A percentile compares a stretch with the other conserved stretches of the same genome.
phyloP scores from a whole-genome alignment of 225 moss, liverwort and hornwort species.

The Pseudisothecium myosuroides region DNA sequence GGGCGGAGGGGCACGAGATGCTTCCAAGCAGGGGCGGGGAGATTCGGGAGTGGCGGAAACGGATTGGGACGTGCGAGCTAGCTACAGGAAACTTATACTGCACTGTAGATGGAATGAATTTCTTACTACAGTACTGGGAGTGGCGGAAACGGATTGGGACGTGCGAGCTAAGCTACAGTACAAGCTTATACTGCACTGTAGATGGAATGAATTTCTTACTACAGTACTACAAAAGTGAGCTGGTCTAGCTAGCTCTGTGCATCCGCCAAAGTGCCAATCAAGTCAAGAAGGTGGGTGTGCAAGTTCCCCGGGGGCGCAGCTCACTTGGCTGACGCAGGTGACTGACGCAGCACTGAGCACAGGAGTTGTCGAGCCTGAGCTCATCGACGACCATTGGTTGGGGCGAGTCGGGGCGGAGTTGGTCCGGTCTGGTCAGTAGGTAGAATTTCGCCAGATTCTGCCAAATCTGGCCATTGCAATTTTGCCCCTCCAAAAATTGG shows the following conservation, averaged over 20 bases:
- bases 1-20: neutral
- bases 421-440: neutral
- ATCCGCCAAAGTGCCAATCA: too few species aligned
- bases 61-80: neutral
- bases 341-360: neutral
- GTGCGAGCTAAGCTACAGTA: too few species aligned
- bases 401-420: neutral
- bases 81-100: too few species aligned
- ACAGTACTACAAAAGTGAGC: neutral
- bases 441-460: too few species aligned
- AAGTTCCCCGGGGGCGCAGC: neutral
- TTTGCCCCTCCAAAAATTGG: too few species aligned
- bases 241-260: neutral
- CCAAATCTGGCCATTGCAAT: too few species aligned
- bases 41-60: neutral
- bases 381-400: neutral
- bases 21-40: neutral
- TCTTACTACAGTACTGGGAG: too few species aligned
- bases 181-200: too few species aligned
- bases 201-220: too few species aligned
- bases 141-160: too few species aligned
- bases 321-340: neutral
- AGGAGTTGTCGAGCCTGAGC: neutral
- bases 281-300: neutral
- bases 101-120: too few species aligned